These are phyloP conservation scores for Amoebophrya sp. DNA, from an alignment of 169 alveolate genomes.

Conservation along the genomic window DNA sequence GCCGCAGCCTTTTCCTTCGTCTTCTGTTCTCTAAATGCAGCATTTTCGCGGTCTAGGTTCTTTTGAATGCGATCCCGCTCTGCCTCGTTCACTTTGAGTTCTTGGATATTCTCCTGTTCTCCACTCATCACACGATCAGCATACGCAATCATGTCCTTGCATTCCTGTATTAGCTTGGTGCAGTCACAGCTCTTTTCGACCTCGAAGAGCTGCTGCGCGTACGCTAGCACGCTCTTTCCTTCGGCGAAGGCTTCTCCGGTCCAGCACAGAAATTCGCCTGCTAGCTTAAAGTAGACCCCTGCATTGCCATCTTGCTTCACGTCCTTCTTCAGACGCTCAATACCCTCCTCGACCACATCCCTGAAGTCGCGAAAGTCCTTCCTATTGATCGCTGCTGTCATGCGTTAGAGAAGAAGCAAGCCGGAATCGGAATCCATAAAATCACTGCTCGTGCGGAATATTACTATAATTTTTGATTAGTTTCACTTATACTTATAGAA, in stretches of 20 bases:
- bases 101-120: too few species aligned
- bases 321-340: background rate
- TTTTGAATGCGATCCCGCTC: too few species aligned
- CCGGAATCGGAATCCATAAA: too few species aligned
- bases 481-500: too few species aligned
- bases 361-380: background rate
- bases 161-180: background rate
- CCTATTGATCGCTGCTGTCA: too few species aligned
- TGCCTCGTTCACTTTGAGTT: too few species aligned
- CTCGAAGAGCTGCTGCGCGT: background rate
- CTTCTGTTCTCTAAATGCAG: too few species aligned
- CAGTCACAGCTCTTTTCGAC: background rate
- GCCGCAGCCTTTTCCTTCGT: too few species aligned
- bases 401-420: too few species aligned
- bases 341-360: background rate
- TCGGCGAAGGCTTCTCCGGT: background rate
- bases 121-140: background rate
- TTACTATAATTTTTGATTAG: too few species aligned
- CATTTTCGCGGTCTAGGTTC: too few species aligned
- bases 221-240: background rate
- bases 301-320: background rate
- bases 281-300: background rate
- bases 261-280: background rate
- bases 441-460: too few species aligned
- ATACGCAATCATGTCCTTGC: background rate